Evolutionary conservation across 2,329 filamentous ascomycete species (phyloP), one percentile per base, ranked within the genome.

Genomic region (Cladosporium cucumerinum): DNA sequence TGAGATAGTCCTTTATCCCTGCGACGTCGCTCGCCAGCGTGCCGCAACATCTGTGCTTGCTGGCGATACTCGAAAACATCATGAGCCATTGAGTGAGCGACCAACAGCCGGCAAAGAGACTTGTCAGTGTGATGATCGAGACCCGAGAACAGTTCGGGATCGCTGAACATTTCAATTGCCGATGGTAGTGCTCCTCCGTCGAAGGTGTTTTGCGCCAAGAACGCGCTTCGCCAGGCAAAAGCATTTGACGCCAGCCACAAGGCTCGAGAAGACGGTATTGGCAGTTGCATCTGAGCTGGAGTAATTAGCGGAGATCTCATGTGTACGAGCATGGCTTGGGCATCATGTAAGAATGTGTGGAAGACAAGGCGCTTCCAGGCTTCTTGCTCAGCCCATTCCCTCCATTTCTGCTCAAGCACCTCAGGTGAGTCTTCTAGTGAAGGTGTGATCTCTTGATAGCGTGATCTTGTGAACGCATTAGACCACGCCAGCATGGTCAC

Each of bases 281-380:
- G 87, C 4, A 91, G 77, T 4, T 84, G 83, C 66, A 91, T 77
- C 69, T 91, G 89, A 0, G 87, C 81, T 68, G 89, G 90, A 0
- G 88, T 88, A 67, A 91, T 84, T 16, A 86, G 78, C 0, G 87
- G 85, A 63, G 84, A 86, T 18, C 84, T 85, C 64, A 89, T 79
- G 11, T 89, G 81, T 2, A 86, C 84, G 79, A 91, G 87, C 2
- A 88, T 89, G 3, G 84, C 81, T 65, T 89, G 86, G 0, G 86
- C 82, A 69, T 92, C 89, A 64, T 87, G 82, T 5, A 88, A 74
- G 66, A 88, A 88, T 11, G 84, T 78, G 70, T 87, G 85, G 66
- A 88, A 87, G 3, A 85, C 84, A 1, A 92, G 81, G 78, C 87
- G 82, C 72, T 90, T 89, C 79, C 85, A 89, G 2, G 84, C 85